Percentiles rank a stretch among this genome's conserved stretches.
phyloP scores from a whole-genome alignment of 495 filamentous ascomycete genomes.

The Talaromyces liani region DNA sequence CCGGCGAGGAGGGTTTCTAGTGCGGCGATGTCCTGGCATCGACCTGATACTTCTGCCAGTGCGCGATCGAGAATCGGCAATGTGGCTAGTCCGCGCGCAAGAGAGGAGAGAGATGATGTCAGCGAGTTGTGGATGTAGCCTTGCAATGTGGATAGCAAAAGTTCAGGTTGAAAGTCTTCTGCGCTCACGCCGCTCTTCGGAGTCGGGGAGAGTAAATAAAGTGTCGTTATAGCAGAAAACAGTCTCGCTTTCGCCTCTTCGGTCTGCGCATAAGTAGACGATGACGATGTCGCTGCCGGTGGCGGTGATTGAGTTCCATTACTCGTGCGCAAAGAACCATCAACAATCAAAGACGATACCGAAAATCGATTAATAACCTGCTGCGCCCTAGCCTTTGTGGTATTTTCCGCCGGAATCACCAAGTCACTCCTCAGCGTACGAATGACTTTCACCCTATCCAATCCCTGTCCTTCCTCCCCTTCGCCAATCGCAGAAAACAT shows the following conservation, averaged over 20 bases:
- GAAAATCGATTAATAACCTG: constrained; percentile 80
- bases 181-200: constrained; percentile 17
- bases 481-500: constrained; percentile 55
- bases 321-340: constrained; percentile 14
- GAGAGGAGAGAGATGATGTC: constrained; percentile 61
- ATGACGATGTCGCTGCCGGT: constrained; percentile 38
- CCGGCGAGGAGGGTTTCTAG: constrained; percentile 70
- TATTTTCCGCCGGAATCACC: constrained; percentile 60
- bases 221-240: constrained; percentile 64
- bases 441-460: constrained; percentile 64
- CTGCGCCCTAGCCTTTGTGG: constrained; percentile 61
- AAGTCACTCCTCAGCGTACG: constrained; percentile 59
- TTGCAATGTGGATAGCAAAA: constrained; percentile 72
- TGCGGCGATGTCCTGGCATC: constrained; percentile 86
- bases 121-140: constrained; percentile 71
- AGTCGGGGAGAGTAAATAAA: constrained; percentile 74
- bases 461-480: constrained; percentile 67
- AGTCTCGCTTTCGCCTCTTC: constrained; percentile 70
- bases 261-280: constrained; percentile 65
- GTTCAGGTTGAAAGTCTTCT: constrained; percentile 46
- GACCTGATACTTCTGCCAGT: constrained; percentile 69
- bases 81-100: constrained; percentile 67
- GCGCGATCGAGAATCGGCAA: constrained; percentile 78
- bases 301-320: constrained; percentile 19
- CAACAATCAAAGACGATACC: constrained; percentile 51